Percentiles rank a stretch among this genome's conserved stretches.
Conservation (phyloP, 176 grass and related monocot species). For the Raddia guianensis region DNA sequence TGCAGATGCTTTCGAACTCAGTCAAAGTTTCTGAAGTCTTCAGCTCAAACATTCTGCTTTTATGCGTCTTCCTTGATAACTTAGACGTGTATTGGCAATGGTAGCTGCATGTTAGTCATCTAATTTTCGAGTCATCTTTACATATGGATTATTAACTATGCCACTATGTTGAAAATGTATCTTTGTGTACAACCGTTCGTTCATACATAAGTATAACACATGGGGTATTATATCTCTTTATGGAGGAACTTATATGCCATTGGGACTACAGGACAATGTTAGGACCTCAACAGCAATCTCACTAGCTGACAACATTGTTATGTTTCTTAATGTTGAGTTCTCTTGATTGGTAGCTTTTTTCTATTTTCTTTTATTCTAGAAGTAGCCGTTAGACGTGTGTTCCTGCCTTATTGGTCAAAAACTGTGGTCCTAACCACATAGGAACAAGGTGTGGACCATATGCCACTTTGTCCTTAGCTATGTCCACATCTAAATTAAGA, state of each 20-base stretch:
- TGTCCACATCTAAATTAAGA: constrained; percentile 33
- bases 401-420: not conserved
- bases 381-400: not conserved
- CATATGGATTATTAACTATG: constrained; percentile 22
- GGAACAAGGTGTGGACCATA: constrained; percentile 7
- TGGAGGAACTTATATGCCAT: constrained; percentile 18
- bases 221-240: not conserved
- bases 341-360: constrained; percentile 1
- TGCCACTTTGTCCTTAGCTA: constrained; percentile 27
- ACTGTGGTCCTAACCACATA: constrained; percentile 7
- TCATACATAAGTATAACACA: constrained; percentile 1
- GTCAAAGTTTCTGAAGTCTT: not conserved
- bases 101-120: not conserved
- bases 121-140: constrained; percentile 1
- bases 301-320: constrained; percentile 26
- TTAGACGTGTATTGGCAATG: not conserved
- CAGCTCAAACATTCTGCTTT: not conserved
- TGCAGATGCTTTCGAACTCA: not conserved
- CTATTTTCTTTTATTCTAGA: constrained; percentile 4
- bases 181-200: constrained; percentile 25
- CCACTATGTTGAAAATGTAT: constrained; percentile 24
- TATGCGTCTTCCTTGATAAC: not conserved
- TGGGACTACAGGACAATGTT: constrained; percentile 41
- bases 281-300: not conserved
- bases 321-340: not conserved